A percentile compares a stretch with the other conserved stretches of the same genome.
phyloP scores from a whole-genome alignment of 2,329 filamentous ascomycete genomes.

The Keithomyces neogunnii region DNA sequence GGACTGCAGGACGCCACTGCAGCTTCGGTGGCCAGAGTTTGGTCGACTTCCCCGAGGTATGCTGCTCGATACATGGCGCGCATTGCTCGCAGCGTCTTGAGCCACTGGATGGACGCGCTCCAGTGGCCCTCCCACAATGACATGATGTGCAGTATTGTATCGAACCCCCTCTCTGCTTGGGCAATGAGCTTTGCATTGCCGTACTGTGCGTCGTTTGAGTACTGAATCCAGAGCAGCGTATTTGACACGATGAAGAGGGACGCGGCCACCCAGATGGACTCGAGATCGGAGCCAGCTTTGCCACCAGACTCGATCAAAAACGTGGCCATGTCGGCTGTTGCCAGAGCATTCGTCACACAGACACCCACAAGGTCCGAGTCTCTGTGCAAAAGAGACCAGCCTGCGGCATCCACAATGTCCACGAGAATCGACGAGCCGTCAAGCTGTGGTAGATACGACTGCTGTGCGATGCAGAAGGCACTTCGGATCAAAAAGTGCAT shows the following conservation, averaged over 20 bases:
- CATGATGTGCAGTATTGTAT: slow-evolving; percentile 7
- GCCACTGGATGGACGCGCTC: slow-evolving; percentile 11
- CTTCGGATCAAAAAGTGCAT: slow-evolving; percentile 16
- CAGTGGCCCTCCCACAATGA: slow-evolving; percentile 9
- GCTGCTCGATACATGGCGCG: slow-evolving; percentile 15
- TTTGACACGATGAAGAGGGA: slow-evolving; percentile 12
- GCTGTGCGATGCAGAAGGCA: slow-evolving; percentile 14
- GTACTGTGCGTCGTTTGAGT: slow-evolving; percentile 9
- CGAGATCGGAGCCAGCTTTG: neutral
- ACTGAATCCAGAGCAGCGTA: slow-evolving; percentile 12
- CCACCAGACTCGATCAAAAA: slow-evolving; percentile 3
- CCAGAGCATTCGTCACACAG: slow-evolving; percentile 13
- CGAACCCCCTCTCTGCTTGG: slow-evolving; percentile 7
- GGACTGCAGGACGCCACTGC: neutral
- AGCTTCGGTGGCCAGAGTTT: neutral
- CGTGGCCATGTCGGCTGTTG: slow-evolving; percentile 11
- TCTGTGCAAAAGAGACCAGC: slow-evolving; percentile 13
- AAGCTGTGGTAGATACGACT: slow-evolving; percentile 16
- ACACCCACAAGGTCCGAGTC: slow-evolving; percentile 10
- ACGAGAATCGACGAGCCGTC: slow-evolving; percentile 11
- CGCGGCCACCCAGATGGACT: slow-evolving; percentile 13
- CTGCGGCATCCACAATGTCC: slow-evolving; percentile 14
- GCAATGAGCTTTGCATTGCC: neutral
- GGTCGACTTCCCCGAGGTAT: slow-evolving; percentile 12
- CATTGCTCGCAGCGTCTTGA: slow-evolving; percentile 13